Evolutionary conservation across 2,329 filamentous ascomycete genomes (phyloP).

Genomic region (Orbilia quercus): DNA sequence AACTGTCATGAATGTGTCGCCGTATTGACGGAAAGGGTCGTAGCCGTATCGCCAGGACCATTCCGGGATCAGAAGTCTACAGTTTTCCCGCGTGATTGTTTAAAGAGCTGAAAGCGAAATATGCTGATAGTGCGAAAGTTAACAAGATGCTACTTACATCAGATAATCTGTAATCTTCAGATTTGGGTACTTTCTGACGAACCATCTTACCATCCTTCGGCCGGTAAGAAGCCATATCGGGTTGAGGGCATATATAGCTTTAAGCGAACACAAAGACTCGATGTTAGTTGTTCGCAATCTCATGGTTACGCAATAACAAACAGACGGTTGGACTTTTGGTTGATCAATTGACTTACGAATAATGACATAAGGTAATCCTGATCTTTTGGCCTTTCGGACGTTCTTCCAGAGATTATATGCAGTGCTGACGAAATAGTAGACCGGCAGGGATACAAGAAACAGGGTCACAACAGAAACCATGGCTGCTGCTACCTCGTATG

Average conservation of each 20-base stretch:
- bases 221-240: constrained; percentile 41
- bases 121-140: not conserved
- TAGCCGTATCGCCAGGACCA: constrained; percentile 71
- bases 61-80: constrained; percentile 70
- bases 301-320: too few relatives aligned
- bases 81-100: too few relatives aligned
- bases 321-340: too few relatives aligned
- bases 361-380: constrained; percentile 59
- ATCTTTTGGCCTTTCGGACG: constrained; percentile 58
- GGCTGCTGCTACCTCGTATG: not conserved
- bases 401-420: constrained; percentile 57
- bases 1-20: constrained; percentile 62
- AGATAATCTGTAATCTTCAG: constrained; percentile 56
- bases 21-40: constrained; percentile 70
- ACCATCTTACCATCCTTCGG: constrained; percentile 57
- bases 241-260: constrained; percentile 33
- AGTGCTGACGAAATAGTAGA: constrained; percentile 56
- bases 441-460: constrained; percentile 32
- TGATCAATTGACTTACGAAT: too few relatives aligned
- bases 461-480: constrained; percentile 39
- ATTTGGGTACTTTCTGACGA: constrained; percentile 36
- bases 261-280: not conserved
- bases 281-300: not conserved
- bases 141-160: constrained; percentile 32
- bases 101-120: too few relatives aligned